Evolutionary conservation across 148 eudicot species (phyloP), one percentile per base, ranked within the genome.

Genomic region (Rhododendron henanense): DNA sequence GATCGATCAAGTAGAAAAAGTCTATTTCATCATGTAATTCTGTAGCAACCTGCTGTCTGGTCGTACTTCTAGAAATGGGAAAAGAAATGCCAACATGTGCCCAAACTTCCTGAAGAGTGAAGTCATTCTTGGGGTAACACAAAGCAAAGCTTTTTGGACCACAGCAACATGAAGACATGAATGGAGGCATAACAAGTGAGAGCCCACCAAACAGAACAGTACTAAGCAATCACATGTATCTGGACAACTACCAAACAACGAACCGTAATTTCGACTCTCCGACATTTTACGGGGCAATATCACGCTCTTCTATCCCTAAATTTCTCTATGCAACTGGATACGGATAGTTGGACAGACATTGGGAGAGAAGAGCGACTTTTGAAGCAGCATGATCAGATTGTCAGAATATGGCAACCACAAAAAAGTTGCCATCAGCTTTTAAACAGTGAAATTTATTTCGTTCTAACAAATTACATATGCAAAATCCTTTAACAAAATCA

Each of bases 381-480:
- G 18, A 75, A 73, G 63, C 50, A 75, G 50, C 55, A 1, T 51
- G 85, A 73, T 51, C 4, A 39, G 31, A 51, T 50, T 31, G 48
- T 16, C n/a, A 13, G 67, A 35, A 25, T 25, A 81, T 67, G 28
- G 47, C 67, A 51, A 44, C 79, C 57, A 61, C 39, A 61, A 84
- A 84, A 84, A 73, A 13, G 80, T 79, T 51, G 77, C 48, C 80
- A 21, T 19, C 33, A 53, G 47, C 81, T 44, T 33, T 84, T 33
- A 75, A 75, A 75, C 48, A 51, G 33, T 18, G 14, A 53, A 53
- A 55, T 82, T 61, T 81, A 50, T 48, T 31, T 45, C 59, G 25
- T 69, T 23, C 19, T 33, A 86, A 79, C 21, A 86, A 75, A 47
- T 90, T 79, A 89, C 91, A 87, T 5, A 48, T 80, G 87, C 86